These are phyloP conservation scores for Populus tomentosa DNA, from an alignment of 441 rosid species.

Conservation along the genomic window DNA sequence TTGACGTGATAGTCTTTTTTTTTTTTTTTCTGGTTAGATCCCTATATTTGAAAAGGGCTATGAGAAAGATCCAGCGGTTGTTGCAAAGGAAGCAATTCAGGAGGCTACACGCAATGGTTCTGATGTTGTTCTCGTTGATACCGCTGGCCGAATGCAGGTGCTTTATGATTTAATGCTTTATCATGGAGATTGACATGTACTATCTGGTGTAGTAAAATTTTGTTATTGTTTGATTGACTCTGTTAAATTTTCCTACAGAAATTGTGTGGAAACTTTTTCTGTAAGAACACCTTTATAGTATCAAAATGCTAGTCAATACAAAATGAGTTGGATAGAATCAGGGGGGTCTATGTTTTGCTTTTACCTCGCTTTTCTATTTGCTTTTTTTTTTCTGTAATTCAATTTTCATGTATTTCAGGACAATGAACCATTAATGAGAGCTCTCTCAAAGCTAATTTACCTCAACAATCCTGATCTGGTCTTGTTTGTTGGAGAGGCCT, in stretches of 20 bases:
- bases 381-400: background rate
- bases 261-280: background rate
- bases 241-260: background rate
- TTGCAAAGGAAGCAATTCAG: conserved; percentile 96
- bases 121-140: conserved; percentile 98
- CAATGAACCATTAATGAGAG: conserved; percentile 97
- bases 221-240: background rate
- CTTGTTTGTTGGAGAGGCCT: conserved; percentile 96
- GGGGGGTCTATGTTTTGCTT: background rate
- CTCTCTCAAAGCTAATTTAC: conserved; percentile 83
- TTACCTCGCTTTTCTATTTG: background rate
- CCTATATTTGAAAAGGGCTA: conserved; percentile 97
- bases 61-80: conserved; percentile 94
- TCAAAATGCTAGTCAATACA: background rate
- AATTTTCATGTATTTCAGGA: conserved; percentile 38
- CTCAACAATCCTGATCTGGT: conserved; percentile 87
- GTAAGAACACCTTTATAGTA: background rate
- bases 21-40: conserved; percentile 37
- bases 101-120: conserved; percentile 81
- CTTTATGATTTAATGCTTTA: background rate
- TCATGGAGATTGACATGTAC: background rate
- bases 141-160: conserved; percentile 99
- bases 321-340: background rate
- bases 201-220: background rate
- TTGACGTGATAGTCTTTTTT: background rate